Conservation (phyloP, 2,329 filamentous ascomycete species). For the Elsinoe fawcettii region DNA sequence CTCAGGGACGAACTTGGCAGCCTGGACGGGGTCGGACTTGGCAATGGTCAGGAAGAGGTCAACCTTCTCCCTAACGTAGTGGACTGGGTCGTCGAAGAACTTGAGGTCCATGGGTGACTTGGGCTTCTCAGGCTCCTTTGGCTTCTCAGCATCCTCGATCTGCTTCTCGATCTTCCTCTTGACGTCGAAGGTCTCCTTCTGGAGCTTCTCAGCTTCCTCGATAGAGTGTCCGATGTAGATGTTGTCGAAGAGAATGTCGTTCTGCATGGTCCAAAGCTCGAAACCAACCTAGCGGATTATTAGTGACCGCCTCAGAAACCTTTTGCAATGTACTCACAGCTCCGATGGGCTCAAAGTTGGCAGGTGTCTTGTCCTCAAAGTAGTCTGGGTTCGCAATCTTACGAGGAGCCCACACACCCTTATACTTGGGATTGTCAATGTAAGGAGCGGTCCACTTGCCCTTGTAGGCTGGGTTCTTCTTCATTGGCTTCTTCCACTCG, state of each 20-base stretch:
- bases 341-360: constrained; percentile 97
- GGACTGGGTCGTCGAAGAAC: constrained; percentile 85
- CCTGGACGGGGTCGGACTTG: constrained; percentile 73
- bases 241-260: constrained; percentile 97
- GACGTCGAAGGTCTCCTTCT: constrained; percentile 79
- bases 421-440: constrained; percentile 97
- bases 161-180: constrained; percentile 79
- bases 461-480: constrained; percentile 95
- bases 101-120: constrained; percentile 68
- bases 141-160: constrained; percentile 72
- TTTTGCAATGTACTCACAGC: constrained; percentile 57
- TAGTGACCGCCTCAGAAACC: constrained; percentile 13
- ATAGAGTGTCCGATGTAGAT: constrained; percentile 98
- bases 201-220: constrained; percentile 83
- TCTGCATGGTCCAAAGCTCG: constrained; percentile 99
- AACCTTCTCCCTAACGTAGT: constrained; percentile 84
- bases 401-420: constrained; percentile 86
- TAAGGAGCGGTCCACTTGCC: constrained; percentile 92
- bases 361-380: constrained; percentile 93
- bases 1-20: constrained; percentile 84
- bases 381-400: constrained; percentile 96
- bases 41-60: constrained; percentile 83
- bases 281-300: constrained; percentile 67
- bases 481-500: constrained; percentile 83
- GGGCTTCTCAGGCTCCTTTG: constrained; percentile 60